A percentile compares a stretch with the other conserved stretches of the same genome.
Conservation (phyloP, 768 basidiomycete genomes). For the Agrocybe pediades region DNA sequence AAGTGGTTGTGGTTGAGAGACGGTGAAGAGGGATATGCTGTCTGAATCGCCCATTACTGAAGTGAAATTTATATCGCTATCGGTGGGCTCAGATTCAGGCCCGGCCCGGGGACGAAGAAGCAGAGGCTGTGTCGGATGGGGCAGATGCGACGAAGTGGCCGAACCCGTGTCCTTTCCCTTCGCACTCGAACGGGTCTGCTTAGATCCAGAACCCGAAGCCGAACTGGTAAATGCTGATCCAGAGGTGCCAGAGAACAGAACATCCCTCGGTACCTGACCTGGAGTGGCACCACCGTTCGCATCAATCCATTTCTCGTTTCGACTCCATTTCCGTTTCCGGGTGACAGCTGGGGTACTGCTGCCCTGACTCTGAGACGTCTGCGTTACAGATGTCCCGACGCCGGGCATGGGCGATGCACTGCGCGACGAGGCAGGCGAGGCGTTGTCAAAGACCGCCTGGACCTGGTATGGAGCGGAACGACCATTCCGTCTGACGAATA, state of each 20-base stretch:
- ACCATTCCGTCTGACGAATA: slow-evolving; percentile 12
- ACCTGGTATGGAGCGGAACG: slow-evolving; percentile 18
- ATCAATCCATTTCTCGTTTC: neutral
- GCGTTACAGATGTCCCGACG: neutral
- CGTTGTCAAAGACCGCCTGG: slow-evolving; percentile 11
- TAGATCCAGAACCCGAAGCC: slow-evolving; percentile 10
- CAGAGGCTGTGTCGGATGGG: slow-evolving; percentile 27
- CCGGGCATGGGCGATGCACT: slow-evolving; percentile 15
- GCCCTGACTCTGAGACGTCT: neutral
- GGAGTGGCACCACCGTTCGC: neutral
- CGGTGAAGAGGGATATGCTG: slow-evolving; percentile 1
- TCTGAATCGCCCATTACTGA: neutral
- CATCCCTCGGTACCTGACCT: slow-evolving; percentile 13
- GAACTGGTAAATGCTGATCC: slow-evolving; percentile 14
- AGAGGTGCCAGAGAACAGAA: slow-evolving; percentile 10
- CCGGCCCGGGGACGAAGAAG: slow-evolving; percentile 25
- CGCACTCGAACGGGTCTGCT: slow-evolving; percentile 11
- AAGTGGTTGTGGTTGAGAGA: slow-evolving; percentile 7
- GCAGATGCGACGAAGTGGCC: neutral
- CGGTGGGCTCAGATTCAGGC: slow-evolving; percentile 6
- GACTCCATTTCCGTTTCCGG: slow-evolving; percentile 17
- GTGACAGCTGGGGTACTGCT: slow-evolving; percentile 5
- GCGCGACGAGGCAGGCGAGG: slow-evolving; percentile 17
- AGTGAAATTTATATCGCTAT: slow-evolving; percentile 8
- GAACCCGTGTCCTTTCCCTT: slow-evolving; percentile 2